Evolutionary conservation across 352 stramenopile species (phyloP).

Genomic region (Phytophthora podocarpi): DNA sequence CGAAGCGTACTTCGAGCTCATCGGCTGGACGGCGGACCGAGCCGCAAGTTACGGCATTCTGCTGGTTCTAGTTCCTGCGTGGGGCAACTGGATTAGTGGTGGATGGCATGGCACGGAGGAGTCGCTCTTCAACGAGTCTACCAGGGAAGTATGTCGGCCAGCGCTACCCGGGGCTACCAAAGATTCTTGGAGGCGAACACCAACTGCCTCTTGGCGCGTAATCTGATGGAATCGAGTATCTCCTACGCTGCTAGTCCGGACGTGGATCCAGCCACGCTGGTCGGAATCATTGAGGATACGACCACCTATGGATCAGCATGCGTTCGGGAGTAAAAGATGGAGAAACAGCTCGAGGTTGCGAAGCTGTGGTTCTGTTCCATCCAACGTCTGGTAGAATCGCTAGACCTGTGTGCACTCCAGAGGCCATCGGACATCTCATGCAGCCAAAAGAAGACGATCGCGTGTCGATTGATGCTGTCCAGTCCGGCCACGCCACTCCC

Average conservation of each 20-base stretch:
- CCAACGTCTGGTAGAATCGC: too few species aligned
- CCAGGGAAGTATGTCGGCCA: slow-evolving; percentile 13
- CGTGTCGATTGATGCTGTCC: slow-evolving; percentile 21
- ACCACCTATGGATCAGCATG: too few species aligned
- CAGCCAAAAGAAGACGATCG: too few species aligned
- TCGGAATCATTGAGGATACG: slow-evolving; percentile 10
- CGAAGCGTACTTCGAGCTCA: slow-evolving; percentile 29
- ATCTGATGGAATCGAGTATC: background rate
- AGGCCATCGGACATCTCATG: too few species aligned
- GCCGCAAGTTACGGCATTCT: slow-evolving; percentile 30
- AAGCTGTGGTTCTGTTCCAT: too few species aligned
- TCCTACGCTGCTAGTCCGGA: slow-evolving; percentile 1
- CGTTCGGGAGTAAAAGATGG: too few species aligned
- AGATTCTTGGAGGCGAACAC: slow-evolving; percentile 29
- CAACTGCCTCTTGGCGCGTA: slow-evolving; percentile 16
- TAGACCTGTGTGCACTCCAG: too few species aligned
- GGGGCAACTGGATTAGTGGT: slow-evolving; percentile 20
- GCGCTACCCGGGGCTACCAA: slow-evolving; percentile 22
- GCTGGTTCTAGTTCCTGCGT: slow-evolving; percentile 12
- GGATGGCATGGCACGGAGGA: too few species aligned
- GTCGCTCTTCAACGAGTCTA: slow-evolving; percentile 20
- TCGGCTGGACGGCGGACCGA: too few species aligned
- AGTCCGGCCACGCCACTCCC: slow-evolving; percentile 17
- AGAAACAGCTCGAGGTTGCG: too few species aligned
- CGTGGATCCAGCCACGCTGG: slow-evolving; percentile 2